These are phyloP conservation scores for Dioszegia hungarica DNA, from an alignment of 768 basidiomycete species.

Conservation along the genomic window DNA sequence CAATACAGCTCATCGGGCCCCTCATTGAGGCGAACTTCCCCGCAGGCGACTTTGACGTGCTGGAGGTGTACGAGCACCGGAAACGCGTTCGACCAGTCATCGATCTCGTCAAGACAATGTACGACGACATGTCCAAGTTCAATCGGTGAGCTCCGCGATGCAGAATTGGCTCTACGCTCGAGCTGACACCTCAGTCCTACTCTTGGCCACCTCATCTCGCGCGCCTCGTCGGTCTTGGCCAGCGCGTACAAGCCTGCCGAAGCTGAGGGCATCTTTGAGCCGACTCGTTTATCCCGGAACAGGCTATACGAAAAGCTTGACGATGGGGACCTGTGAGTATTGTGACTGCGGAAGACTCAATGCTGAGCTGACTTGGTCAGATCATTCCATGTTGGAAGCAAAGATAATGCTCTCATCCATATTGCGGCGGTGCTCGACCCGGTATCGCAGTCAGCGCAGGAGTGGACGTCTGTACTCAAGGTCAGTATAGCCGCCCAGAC, in stretches of 20 bases:
- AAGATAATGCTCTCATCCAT: conserved; percentile 62
- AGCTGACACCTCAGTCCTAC: conserved; percentile 52
- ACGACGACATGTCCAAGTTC: conserved; percentile 49
- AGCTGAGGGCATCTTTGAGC: conserved; percentile 61
- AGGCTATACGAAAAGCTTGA: conserved; percentile 61
- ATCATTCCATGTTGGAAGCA: conserved; percentile 65
- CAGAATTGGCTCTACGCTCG: not conserved
- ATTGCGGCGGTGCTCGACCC: conserved; percentile 77
- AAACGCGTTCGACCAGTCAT: conserved; percentile 68
- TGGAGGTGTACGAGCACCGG: conserved; percentile 69
- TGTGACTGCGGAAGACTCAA: not conserved
- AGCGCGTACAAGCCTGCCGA: conserved; percentile 55
- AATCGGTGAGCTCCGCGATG: conserved; percentile 51
- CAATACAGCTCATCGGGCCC: conserved; percentile 68
- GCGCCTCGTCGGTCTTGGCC: conserved; percentile 68
- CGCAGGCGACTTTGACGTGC: conserved; percentile 64
- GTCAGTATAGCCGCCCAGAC: conserved; percentile 50
- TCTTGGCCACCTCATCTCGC: conserved; percentile 60
- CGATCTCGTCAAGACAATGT: conserved; percentile 59
- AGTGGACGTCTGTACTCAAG: conserved; percentile 73
- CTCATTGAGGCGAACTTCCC: conserved; percentile 60
- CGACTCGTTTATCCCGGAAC: conserved; percentile 59
- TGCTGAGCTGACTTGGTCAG: conserved; percentile 50
- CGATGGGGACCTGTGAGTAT: conserved; percentile 64
- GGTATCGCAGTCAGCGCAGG: conserved; percentile 74